Evolutionary conservation across 768 basidiomycete genomes (phyloP), one percentile per base, ranked within the genome.

Genomic region (Lactarius deliciosus): DNA sequence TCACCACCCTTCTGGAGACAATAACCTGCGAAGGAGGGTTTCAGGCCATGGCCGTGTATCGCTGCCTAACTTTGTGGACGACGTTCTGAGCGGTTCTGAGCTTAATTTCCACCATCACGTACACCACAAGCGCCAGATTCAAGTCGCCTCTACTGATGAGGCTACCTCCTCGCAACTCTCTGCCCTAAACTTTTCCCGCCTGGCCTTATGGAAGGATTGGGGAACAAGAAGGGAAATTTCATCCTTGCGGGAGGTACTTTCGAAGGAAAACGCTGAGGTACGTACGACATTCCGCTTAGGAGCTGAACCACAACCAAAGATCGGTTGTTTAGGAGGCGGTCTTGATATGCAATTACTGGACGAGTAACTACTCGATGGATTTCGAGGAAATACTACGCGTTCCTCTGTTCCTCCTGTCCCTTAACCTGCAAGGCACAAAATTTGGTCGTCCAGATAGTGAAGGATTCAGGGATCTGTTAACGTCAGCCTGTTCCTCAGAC

Each of bases 71-170:
- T 22, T 36, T 40, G 36, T 58, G 11, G 15, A 40, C 22, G 38
- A 58, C 13, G 15, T 58, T 18, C n/a, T 40, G 38, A 41, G 32
- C 2, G 36, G 57, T 38, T 13, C 22, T 13, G 36, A n/a, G 38
- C 38, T 22, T 58, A 58, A 13, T 25, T 58, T 41, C 54, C 57
- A 58, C 15, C 38, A 58, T 58, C 57, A 58, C 34, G 57, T 58
- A 7, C 57, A 28, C 38, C 57, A 3, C 22, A 41, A 38, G 38
- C 36, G 38, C 22, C 38, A 25, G 57, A 58, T 25, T 38, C 25
- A 16, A 2, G 9, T 6, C 3, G 6, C 38, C 36, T 5, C 38
- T 13, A 16, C 34, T 38, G 36, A 22, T 20, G 38, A 58, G 22
- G 38, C 25, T 20, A 25, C 22, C 10, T 1, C 20, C 25, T 22